These are phyloP conservation scores for Conticribra guillardii DNA, from an alignment of 108 stramenopile genomes.

Conservation along the genomic window DNA sequence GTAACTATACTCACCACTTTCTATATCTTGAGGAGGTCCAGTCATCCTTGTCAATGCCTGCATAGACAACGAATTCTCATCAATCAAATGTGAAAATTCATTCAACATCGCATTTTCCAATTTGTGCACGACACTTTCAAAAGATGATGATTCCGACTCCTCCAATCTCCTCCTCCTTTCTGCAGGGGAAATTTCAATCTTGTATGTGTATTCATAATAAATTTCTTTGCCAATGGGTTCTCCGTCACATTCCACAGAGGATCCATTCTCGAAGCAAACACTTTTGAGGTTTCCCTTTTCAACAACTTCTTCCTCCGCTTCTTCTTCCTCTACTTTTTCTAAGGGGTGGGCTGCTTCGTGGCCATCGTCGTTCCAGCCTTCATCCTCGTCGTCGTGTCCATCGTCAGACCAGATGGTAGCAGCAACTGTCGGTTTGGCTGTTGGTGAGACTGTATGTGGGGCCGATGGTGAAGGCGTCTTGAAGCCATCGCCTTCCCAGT, in stretches of 20 bases:
- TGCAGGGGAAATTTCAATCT: background rate
- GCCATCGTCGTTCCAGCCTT: background rate
- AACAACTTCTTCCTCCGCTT: background rate
- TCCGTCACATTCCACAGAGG: background rate
- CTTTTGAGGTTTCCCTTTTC: background rate
- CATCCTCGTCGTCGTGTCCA: background rate
- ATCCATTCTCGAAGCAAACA: background rate
- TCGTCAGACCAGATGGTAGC: background rate
- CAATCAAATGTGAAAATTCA: background rate
- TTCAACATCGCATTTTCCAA: background rate
- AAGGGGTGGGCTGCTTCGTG: background rate
- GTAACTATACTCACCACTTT: background rate
- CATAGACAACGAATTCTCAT: background rate
- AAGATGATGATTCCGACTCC: too few relatives aligned
- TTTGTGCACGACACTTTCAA: background rate
- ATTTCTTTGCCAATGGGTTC: background rate
- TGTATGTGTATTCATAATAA: background rate
- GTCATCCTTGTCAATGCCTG: background rate
- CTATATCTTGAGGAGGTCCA: background rate
- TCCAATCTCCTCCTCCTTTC: background rate
- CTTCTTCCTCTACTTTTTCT: too few relatives aligned
- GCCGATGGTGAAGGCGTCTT: background rate
- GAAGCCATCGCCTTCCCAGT: background rate
- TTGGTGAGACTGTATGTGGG: background rate
- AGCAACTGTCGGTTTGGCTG: background rate